Evolutionary conservation across 2,329 filamentous ascomycete species (phyloP), one percentile per base, ranked within the genome.

Genomic region (Ophiostoma australiae): DNA sequence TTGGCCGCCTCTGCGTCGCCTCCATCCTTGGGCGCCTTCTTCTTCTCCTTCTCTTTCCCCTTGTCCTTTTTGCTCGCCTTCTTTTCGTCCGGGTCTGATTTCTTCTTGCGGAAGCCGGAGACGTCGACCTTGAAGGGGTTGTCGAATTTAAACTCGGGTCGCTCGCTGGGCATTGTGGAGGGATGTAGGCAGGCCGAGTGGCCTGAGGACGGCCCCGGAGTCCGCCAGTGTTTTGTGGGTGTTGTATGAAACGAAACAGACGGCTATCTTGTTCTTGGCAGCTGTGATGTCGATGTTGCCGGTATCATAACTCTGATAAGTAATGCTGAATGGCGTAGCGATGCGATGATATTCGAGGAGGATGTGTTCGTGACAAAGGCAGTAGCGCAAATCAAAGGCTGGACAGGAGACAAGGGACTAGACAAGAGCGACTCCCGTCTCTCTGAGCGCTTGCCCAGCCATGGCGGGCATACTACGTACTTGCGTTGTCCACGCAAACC

Each of bases 101-200:
- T 52, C 69, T 70, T 66, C 10, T 44, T 69, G 10, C 68, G n/a
- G 17, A 63, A 61, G 1, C 13, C n/a, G 8, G 17, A n/a, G 17
- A 63, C n/a, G 52, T 69, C 68, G 33, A 69, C 68, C 55, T 61
- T 61, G 33, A 69, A 69, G 17, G 68, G 68, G 20, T 69, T 69
- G 13, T 69, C 52, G 37, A 55, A 63, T 20, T 63, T 55, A 31
- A 67, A 67, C 39, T 67, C 39, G 35, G 65, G 65, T 11, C 66
- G 66, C 35, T 67, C 66, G 66, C 66, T 67, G n/a, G 66, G 39
- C 66, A 67, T 67, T 27, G n/a, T 67, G 65, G 31, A 17, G 58
- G 17, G 35, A 66, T 41, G 8, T 20, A 4, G 20, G 63, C 63
- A 66, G 63, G 63, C 63, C 63, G 20, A 23, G 63, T 6, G 35